Base-by-base conservation (phyloP, 106 monocot species). In the Dioscorea dumetorum region DNA sequence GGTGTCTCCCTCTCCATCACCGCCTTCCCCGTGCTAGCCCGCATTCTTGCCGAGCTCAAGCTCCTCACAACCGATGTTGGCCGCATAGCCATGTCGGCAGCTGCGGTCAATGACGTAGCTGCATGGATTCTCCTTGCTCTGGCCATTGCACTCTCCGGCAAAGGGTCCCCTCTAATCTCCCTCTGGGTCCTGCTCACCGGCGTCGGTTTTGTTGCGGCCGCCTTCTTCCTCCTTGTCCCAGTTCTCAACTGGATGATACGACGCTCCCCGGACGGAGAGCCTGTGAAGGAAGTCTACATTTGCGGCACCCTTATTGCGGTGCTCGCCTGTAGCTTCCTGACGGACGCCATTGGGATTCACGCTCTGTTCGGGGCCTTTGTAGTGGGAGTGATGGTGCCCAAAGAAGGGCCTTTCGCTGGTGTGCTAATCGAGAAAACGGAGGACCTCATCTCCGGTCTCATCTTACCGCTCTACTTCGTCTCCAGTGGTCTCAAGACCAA, bases 1-100 rank as follows among this genome's bases (percentile, higher is more conserved):
- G 70, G 58, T 56, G 68, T 68, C 68, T 24, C 57, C 68, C 68
- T 68, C n/a, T 68, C 68, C 54, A 68, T 68, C 68, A 68, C 68
- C 7, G 54, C 54, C 19, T 57, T 57, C 68, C 57, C 68, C 8
- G 68, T 68, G 14, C 68, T 68, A 9, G 68, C 68, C 4, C 68
- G 68, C 33, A 68, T 68, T 28, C 68, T 68, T 34, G 33, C 57
- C 0, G 68, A 57, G 68, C 68, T 68, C 6, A 68, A 68, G 33
- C 68, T 68, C 52, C 54, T 68, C 57, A 70, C 59, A 4, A 48
- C 70, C 22, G 59, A 68, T 56, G 34, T 70, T 22, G 70, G 59
- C 16, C 41, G 48, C 59, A 70, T 70, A 48, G 70, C 70, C 20
- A 70, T 70, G 59, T 58, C 70, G 15, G 70, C 59, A 22, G 70